Evolutionary conservation across 805 yeast species (phyloP).

Genomic region (Ogataea naganishii): DNA sequence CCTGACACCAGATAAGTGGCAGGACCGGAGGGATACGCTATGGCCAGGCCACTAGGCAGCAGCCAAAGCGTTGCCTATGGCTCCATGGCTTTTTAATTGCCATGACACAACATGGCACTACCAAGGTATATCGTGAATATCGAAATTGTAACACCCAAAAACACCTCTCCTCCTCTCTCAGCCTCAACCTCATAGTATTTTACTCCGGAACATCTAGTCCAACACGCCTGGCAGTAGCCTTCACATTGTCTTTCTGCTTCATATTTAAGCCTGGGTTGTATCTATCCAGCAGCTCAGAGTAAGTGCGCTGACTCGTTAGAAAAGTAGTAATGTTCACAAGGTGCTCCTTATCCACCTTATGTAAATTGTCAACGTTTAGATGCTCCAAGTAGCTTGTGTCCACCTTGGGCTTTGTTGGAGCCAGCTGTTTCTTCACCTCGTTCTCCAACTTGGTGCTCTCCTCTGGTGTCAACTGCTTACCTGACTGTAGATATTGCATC

Average conservation of each 20-base stretch:
- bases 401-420: constrained; percentile 17
- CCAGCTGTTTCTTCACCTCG: constrained; percentile 24
- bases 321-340: constrained; percentile 54
- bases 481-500: constrained; percentile 32
- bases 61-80: no score
- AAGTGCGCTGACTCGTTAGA: constrained; percentile 64
- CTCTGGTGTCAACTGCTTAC: constrained; percentile 22
- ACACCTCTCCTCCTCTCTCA: no score
- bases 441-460: constrained; percentile 25
- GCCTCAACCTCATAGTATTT: constrained; percentile 1
- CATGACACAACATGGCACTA: no score
- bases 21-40: no score
- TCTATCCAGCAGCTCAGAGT: constrained; percentile 70
- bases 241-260: constrained; percentile 70
- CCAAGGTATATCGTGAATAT: no score
- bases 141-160: no score
- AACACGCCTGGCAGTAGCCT: constrained; percentile 79
- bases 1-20: no score
- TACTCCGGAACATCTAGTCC: constrained; percentile 64
- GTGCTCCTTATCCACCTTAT: constrained; percentile 25
- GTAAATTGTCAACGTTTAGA: constrained; percentile 16
- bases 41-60: no score
- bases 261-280: constrained; percentile 80
- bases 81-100: no score
- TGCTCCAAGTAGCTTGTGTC: constrained; percentile 18